phyloP scores from a whole-genome alignment of 2,329 filamentous ascomycete species.

The Diaporthe caulivora region DNA sequence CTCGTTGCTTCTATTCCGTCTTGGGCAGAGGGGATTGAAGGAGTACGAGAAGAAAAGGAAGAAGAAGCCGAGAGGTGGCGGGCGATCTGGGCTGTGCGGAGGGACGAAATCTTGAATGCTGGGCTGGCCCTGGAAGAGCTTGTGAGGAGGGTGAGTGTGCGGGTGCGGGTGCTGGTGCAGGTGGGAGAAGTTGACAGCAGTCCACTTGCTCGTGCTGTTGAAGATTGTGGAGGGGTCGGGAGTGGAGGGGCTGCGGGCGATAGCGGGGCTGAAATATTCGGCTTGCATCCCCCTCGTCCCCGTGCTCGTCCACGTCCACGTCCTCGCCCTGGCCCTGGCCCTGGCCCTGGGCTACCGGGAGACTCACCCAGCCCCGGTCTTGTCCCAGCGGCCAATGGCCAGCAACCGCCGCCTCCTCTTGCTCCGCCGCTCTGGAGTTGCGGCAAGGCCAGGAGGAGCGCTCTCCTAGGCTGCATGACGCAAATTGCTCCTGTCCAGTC shows the following conservation, averaged over 20 bases:
- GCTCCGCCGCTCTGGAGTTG: constrained; percentile 10
- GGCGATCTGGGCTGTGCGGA: constrained; percentile 66
- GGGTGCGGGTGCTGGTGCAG: constrained; percentile 9
- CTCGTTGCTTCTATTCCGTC: not conserved
- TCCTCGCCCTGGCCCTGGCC: too few relatives aligned
- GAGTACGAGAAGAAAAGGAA: constrained; percentile 46
- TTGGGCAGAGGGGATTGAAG: constrained; percentile 22
- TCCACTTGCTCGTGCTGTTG: constrained; percentile 14
- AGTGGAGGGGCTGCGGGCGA: constrained; percentile 31
- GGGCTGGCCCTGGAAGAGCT: constrained; percentile 41
- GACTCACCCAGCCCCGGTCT: not conserved
- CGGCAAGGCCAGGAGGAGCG: constrained; percentile 13
- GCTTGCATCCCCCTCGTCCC: not conserved
- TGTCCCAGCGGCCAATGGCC: not conserved
- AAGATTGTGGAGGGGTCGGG: constrained; percentile 37
- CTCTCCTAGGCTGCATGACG: constrained; percentile 19
- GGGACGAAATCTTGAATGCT: constrained; percentile 59
- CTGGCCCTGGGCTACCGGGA: not conserved
- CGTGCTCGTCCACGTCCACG: too few relatives aligned
- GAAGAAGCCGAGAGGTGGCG: constrained; percentile 62
- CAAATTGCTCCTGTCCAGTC: not conserved
- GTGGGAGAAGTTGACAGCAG: constrained; percentile 32
- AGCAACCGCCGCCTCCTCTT: not conserved
- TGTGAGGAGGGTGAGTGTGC: constrained; percentile 29
- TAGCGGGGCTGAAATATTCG: constrained; percentile 38